These are phyloP conservation scores for Astragalus glycyphyllos DNA, from an alignment of 306 rosid species.

Conservation along the genomic window DNA sequence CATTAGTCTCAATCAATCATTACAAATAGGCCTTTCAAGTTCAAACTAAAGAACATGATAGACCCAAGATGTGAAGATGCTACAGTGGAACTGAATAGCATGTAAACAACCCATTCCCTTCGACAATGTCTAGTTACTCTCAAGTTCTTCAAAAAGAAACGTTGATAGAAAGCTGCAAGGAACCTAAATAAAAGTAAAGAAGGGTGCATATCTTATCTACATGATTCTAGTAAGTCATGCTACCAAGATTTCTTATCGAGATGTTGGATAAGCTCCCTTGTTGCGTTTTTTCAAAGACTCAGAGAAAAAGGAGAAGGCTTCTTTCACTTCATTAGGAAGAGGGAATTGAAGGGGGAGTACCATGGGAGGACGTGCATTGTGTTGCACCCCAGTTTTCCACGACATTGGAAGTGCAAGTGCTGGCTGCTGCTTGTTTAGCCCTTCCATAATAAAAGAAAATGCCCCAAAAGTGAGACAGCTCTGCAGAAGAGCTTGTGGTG, in stretches of 20 bases:
- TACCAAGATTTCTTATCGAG: conserved; percentile 45
- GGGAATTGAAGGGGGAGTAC: conserved; percentile 78
- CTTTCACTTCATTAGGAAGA: conserved; percentile 78
- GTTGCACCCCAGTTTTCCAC: conserved; percentile 46
- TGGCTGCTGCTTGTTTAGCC: conserved; percentile 91
- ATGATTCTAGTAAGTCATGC: conserved; percentile 35
- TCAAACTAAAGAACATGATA: conserved; percentile 30
- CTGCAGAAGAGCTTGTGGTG: conserved; percentile 95
- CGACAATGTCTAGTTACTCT: conserved; percentile 32
- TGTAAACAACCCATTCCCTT: conserved; percentile 34
- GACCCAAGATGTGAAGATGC: not conserved
- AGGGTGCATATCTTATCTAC: conserved; percentile 45
- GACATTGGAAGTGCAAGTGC: conserved; percentile 86
- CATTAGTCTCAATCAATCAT: conserved; percentile 24
- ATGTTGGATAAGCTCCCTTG: conserved; percentile 51
- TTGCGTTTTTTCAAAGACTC: conserved; percentile 67
- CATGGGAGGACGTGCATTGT: conserved; percentile 44
- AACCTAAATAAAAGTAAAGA: conserved; percentile 23
- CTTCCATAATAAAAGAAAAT: conserved; percentile 84
- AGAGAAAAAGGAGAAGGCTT: conserved; percentile 70
- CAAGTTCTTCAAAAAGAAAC: conserved; percentile 36
- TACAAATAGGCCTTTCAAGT: conserved; percentile 7
- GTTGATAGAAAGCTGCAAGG: conserved; percentile 22
- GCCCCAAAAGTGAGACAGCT: conserved; percentile 96
- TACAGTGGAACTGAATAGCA: conserved; percentile 35